Base-by-base conservation (phyloP, 306 rosid genomes). In the Hylodesmum podocarpum region DNA sequence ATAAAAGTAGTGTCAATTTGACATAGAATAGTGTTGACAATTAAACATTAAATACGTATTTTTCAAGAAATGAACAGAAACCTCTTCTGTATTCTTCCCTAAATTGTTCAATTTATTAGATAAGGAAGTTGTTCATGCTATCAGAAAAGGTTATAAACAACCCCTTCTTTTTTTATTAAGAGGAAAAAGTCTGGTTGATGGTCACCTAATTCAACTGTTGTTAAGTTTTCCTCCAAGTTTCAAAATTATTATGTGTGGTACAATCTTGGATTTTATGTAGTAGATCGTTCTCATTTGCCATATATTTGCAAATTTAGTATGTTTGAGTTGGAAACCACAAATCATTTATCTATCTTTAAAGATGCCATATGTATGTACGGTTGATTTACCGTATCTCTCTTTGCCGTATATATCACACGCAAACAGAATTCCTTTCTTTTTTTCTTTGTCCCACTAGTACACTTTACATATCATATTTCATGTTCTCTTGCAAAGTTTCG, bases 251-350 rank as follows among this genome's bases (percentile, higher is more conserved):
- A 7, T 33, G 37, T 33, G 37, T 33, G 75, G n/a, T n/a, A n/a
- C n/a, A 50, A 36, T 34, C 13, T 11, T 33, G 19, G 13, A 29
- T 6, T 46, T n/a, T 13, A 25, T 6, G 11, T 34, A n/a, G 16
- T 27, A 28, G 7, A 21, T 57, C 8, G 11, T 39, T 14, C 11
- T 1, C 15, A 25, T 8, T 24, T 1, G 4, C 7, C 44, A 67
- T 24, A 25, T 70, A 63, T 75, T n/a, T 8, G 18, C 34, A 66
- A 71, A 64, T 41, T 78, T 27, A 49, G 27, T 37, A 22, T 12
- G 55, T 51, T 11, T 68, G 46, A 67, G 58, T 49, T 40, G 78
- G 44, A 59, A 19, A 44, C 49, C 84, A 51, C 50, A 41, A n/a
- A 21, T 27, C 4, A 69, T 66, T 49, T 25, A 54, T 61, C 27